These are phyloP conservation scores for Acacia concinna DNA, from an alignment of 331 rosid species.

Conservation along the genomic window DNA sequence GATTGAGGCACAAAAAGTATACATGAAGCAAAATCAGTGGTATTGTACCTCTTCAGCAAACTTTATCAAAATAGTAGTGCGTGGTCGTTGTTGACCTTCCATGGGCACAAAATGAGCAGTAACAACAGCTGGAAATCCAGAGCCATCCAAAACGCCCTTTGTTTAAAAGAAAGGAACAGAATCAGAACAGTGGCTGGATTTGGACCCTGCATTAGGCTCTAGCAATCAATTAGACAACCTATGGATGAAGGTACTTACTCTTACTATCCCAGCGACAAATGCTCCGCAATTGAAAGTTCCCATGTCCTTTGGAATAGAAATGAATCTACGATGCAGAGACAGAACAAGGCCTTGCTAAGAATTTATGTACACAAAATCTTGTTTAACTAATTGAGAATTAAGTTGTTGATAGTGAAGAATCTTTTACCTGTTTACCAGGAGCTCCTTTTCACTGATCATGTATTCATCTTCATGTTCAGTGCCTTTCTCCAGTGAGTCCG, in stretches of 20 bases:
- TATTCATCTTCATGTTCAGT: constrained; percentile 99
- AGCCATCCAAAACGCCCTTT: constrained; percentile 86
- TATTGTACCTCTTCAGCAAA: constrained; percentile 34
- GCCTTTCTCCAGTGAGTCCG: constrained; percentile 98
- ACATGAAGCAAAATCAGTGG: background rate
- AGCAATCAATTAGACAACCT: constrained; percentile 22
- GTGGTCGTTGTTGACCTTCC: constrained; percentile 95
- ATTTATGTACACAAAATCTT: constrained; percentile 8
- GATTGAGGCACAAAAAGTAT: background rate
- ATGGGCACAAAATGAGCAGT: constrained; percentile 98
- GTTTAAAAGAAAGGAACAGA: constrained; percentile 26
- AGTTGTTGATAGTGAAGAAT: background rate
- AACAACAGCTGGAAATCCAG: constrained; percentile 98
- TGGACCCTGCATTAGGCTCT: constrained; percentile 6
- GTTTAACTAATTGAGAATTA: background rate
- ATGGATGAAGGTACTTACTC: constrained; percentile 53
- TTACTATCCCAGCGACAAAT: constrained; percentile 95
- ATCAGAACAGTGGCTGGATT: constrained; percentile 26
- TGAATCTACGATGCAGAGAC: constrained; percentile 59
- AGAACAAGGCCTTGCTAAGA: constrained; percentile 30
- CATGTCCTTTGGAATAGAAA: constrained; percentile 98
- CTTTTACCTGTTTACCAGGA: constrained; percentile 85
- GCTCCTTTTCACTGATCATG: constrained; percentile 98
- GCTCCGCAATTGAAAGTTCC: constrained; percentile 98
- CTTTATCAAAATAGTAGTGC: constrained; percentile 94